Base-by-base conservation (phyloP, 1,284 basidiomycete genomes). In the Somion occarium region DNA sequence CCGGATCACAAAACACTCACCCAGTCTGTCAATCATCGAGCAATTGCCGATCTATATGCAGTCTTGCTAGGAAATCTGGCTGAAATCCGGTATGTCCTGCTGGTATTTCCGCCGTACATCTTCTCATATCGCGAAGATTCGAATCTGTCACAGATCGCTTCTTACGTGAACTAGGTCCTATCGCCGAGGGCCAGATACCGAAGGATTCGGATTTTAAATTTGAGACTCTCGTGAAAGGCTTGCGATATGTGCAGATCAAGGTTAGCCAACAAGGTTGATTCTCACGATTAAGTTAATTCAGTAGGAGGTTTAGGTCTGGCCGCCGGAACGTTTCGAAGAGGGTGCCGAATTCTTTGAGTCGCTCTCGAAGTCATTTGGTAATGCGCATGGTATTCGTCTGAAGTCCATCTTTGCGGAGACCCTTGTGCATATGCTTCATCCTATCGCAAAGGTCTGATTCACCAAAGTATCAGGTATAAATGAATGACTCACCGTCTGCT, bases 261-360 rank as follows among this genome's bases (percentile, higher is more conserved):
- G 90, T 88, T 53, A 47, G 70, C 23, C 12, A 25, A 19, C n/a
- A n/a, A n/a, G n/a, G 12, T 41, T 44, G 42, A 25, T 27, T 24
- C 23, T 45, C 37, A 50, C 37, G 26, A 41, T 23, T 27, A 3
- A 44, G 45, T 12, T 45, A 3, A 50, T 43, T 49, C 45, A 52
- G 15, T 48, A 24, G 13, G 24, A 52, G 22, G 44, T 47, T 5
- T 59, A 92, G 89, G 91, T 95, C 34, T 98, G 93, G 80, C 95
- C 95, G 0, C 89, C 93, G 39, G 90, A 95, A 63, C 83, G 88
- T 2, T 95, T 98, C 55, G 95, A 98, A 65, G 90, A 96, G 67
- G 91, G 91, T 2, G 89, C 93, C 3, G 94, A 98, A 58, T 97
- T 98, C 61, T 72, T 98, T 66, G 85, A 91, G 49, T 80, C 83